phyloP scores from a whole-genome alignment of 306 rosid genomes.

The Sophora flavescens region DNA sequence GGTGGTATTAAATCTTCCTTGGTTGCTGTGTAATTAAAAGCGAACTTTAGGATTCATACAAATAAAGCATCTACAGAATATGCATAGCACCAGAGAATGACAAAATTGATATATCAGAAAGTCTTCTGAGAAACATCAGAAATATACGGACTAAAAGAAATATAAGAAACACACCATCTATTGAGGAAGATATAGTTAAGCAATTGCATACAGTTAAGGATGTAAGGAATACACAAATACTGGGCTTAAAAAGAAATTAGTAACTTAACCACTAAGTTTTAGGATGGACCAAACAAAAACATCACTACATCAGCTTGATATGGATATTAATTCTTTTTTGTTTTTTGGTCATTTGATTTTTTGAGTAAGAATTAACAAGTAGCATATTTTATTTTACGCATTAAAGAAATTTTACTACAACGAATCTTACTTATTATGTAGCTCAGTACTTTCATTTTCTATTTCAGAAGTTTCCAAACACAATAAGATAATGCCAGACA shows the following conservation, averaged over 20 bases:
- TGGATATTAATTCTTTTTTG: neutral
- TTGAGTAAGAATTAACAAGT: conserved; percentile 27
- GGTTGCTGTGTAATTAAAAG: conserved; percentile 70
- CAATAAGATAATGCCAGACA: conserved; percentile 25
- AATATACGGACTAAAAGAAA: conserved; percentile 15
- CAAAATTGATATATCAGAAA: conserved; percentile 12
- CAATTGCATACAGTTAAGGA: conserved; percentile 22
- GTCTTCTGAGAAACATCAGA: conserved; percentile 13
- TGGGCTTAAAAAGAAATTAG: neutral
- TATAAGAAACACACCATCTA: conserved; percentile 13
- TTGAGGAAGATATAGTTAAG: conserved; percentile 22
- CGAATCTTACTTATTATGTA: neutral
- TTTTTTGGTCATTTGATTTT: neutral
- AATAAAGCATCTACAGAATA: conserved; percentile 36
- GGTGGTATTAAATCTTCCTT: conserved; percentile 95
- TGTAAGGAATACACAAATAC: conserved; percentile 12
- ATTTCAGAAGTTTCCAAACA: conserved; percentile 10
- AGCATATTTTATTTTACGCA: neutral
- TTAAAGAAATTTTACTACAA: neutral
- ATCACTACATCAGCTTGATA: neutral
- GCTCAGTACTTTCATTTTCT: conserved; percentile 10
- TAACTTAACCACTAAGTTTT: neutral
- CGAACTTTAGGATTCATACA: conserved; percentile 39
- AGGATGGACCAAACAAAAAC: conserved; percentile 37
- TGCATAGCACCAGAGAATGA: conserved; percentile 35